phyloP scores from a whole-genome alignment of 257 asterid genomes.

The Penstemon eatonii region DNA sequence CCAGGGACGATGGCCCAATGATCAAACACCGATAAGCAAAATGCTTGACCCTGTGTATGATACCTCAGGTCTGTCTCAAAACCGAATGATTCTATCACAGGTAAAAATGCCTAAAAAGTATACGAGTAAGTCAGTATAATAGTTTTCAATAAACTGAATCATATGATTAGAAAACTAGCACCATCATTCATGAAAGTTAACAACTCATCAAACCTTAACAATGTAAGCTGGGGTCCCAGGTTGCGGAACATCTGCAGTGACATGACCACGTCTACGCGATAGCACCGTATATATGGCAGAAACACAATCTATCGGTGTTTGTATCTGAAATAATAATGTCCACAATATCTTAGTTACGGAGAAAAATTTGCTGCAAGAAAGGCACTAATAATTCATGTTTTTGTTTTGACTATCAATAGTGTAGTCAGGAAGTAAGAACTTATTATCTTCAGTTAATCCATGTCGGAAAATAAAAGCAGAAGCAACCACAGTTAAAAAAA shows the following conservation, averaged over 20 bases:
- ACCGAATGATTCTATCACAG: constrained; percentile 94
- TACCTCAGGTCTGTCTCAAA: constrained; percentile 97
- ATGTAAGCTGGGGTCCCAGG: constrained; percentile 97
- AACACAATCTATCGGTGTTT: constrained; percentile 95
- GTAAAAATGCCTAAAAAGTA: constrained; percentile 75
- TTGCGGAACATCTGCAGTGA: constrained; percentile 94
- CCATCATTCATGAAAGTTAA: background rate
- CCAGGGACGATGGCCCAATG: constrained; percentile 99
- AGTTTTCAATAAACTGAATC: constrained; percentile 6
- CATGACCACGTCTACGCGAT: constrained; percentile 97
- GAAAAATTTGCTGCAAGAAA: constrained; percentile 12
- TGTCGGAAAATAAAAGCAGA: background rate
- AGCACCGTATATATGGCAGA: constrained; percentile 91
- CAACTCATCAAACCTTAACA: constrained; percentile 63
- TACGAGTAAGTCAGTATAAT: constrained; percentile 3
- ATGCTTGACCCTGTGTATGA: constrained; percentile 98
- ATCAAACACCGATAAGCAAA: constrained; percentile 79
- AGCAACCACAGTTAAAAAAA: background rate
- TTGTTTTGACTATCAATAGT: background rate
- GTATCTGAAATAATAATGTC: constrained; percentile 58
- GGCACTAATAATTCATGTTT: background rate
- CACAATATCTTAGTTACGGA: constrained; percentile 26
- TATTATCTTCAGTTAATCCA: background rate
- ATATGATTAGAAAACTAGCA: background rate
- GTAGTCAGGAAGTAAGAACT: background rate